Evolutionary conservation across 805 yeast species (phyloP).

Genomic region (Saturnispora zaruensis): DNA sequence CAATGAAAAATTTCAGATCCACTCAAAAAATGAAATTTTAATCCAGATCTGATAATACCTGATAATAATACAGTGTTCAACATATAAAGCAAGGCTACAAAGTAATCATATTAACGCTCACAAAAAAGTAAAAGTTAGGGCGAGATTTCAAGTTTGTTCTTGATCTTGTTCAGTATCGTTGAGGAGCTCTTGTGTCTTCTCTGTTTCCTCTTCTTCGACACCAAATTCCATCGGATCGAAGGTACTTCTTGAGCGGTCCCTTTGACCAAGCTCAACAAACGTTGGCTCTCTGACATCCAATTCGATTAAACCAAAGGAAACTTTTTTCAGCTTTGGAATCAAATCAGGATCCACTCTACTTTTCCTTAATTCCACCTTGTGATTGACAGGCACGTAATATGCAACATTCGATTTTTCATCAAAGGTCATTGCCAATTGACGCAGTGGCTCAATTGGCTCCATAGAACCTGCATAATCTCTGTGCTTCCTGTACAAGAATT

Average conservation of each 20-base stretch:
- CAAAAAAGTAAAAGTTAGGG: neutral
- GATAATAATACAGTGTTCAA: neutral
- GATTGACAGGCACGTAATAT: conserved; percentile 67
- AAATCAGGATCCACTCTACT: conserved; percentile 63
- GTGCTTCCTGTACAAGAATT: conserved; percentile 50
- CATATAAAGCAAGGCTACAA: neutral
- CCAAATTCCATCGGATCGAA: conserved; percentile 76
- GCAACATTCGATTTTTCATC: conserved; percentile 49
- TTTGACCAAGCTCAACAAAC: conserved; percentile 53
- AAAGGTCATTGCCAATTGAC: conserved; percentile 64
- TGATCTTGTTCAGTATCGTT: neutral
- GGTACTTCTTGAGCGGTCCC: conserved; percentile 60
- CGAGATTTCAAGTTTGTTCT: neutral
- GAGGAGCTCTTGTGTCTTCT: neutral
- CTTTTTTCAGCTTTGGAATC: conserved; percentile 45
- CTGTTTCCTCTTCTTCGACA: conserved; percentile 36
- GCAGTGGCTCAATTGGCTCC: conserved; percentile 36
- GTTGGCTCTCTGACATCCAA: conserved; percentile 64
- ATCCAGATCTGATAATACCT: neutral
- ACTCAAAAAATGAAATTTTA: neutral
- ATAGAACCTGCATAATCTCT: conserved; percentile 76
- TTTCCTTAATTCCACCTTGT: conserved; percentile 74
- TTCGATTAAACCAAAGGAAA: conserved; percentile 54
- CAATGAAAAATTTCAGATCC: neutral
- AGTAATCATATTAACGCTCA: neutral